Base-by-base conservation (phyloP, 1,139 yeast species). In the Pichia sp. region DNA sequence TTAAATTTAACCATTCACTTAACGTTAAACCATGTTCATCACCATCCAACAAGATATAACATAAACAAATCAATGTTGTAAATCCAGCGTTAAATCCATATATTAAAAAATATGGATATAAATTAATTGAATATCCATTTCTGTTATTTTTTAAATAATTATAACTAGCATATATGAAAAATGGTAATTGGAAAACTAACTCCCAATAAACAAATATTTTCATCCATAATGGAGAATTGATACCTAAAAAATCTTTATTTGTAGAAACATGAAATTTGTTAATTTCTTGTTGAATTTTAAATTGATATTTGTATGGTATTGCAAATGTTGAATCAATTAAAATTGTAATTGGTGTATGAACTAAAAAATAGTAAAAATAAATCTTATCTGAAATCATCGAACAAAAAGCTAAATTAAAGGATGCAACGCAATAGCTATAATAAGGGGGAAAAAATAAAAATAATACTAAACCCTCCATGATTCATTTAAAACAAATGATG, bases 31-130 rank as follows among this genome's bases (percentile, higher is more conserved):
- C 80, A 0, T 59, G 56, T 11, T 47, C 8, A 4, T 53, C 61
- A 16, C 75, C 73, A 18, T 72, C 67, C 1, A 61, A 42, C 28
- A 61, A 54, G n/a, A 81, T 72, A 61, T 77, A 73, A 10, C 73
- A 63, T 44, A 83, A 62, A 64, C 96, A 88, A 13, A 82, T 81
- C 45, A 82, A 67, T 0, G 95, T 87, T 14, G 95, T 85, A 53
- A 84, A 73, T 13, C 82, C 71, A 0, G 96, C 96, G 64, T 86
- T 88, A 62, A 86, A 79, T 6, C 89, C 95, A 65, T 88, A 88
- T 16, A 84, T 65, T n/a, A 83, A 67, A 60, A 81, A 68, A 65
- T 73, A 74, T 16, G 81, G 74, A 61, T 78, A 81, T 14, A 52
- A 25, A 4, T 42, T 45, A 16, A 49, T 41, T 2, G 59, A 53